These are phyloP conservation scores for Fusarium multiceps DNA, from an alignment of 2,329 filamentous ascomycete genomes.

Conservation along the genomic window DNA sequence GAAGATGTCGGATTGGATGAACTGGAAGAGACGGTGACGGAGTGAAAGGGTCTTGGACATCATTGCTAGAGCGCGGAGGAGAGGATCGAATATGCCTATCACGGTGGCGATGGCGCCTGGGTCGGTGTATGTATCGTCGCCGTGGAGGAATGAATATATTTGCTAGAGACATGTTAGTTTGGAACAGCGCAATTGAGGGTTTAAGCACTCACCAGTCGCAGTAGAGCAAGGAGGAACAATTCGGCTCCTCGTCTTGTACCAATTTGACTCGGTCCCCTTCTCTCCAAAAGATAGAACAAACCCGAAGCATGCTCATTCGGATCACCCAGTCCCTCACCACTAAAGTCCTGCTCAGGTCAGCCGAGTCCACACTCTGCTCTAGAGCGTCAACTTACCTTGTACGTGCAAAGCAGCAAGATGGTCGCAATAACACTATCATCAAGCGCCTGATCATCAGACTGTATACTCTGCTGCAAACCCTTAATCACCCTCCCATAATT, in stretches of 20 bases:
- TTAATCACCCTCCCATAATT: constrained; percentile 47
- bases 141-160: constrained; percentile 49
- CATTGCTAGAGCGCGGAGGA: constrained; percentile 47
- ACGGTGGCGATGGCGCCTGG: constrained; percentile 46
- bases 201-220: constrained; percentile 45
- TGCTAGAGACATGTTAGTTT: constrained; percentile 14
- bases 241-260: constrained; percentile 47
- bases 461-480: constrained; percentile 45
- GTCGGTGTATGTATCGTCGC: constrained; percentile 48
- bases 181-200: fast-evolving
- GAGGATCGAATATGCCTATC: constrained; percentile 47
- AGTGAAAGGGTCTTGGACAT: constrained; percentile 45
- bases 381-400: constrained; percentile 34
- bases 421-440: constrained; percentile 49
- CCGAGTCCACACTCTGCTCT: too few relatives aligned
- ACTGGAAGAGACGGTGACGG: constrained; percentile 24
- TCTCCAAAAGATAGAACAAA: constrained; percentile 50
- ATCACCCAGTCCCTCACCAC: constrained; percentile 47
- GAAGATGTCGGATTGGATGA: constrained; percentile 6
- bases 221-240: constrained; percentile 47
- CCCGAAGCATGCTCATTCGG: constrained; percentile 49
- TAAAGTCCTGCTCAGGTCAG: constrained; percentile 46
- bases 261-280: constrained; percentile 48
- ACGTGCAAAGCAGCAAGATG: constrained; percentile 48
- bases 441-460: constrained; percentile 39